A percentile compares a stretch with the other conserved stretches of the same genome.
phyloP scores from a whole-genome alignment of 257 asterid genomes.

The Plectranthus barbatus region DNA sequence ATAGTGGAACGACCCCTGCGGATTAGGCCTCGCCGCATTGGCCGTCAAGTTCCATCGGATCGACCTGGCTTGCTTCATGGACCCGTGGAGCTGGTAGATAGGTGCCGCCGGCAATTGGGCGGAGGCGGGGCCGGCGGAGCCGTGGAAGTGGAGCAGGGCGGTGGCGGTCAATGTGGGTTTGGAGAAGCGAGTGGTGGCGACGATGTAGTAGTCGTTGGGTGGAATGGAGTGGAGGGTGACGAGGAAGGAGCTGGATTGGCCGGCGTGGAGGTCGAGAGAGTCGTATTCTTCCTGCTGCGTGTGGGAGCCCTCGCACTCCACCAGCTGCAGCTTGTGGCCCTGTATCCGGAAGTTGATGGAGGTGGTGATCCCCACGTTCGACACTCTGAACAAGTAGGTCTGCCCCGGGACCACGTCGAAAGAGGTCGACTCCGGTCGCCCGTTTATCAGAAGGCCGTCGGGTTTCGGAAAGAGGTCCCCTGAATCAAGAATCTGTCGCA shows the following conservation, averaged over 20 bases:
- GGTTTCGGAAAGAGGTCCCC: conserved; percentile 49
- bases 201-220: conserved; percentile 37
- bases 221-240: conserved; percentile 24
- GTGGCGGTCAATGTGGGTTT: conserved; percentile 42
- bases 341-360: conserved; percentile 73
- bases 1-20: conserved; percentile 75
- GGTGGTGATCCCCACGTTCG: conserved; percentile 50
- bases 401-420: conserved; percentile 54
- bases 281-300: conserved; percentile 50
- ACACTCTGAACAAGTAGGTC: conserved; percentile 56
- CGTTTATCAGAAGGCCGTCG: conserved; percentile 62
- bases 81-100: conserved; percentile 44
- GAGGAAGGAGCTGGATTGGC: conserved; percentile 65
- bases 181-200: conserved; percentile 60
- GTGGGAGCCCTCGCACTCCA: conserved; percentile 84
- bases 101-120: conserved; percentile 45
- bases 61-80: conserved; percentile 80
- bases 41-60: conserved; percentile 69
- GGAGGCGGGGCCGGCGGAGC: conserved; percentile 35
- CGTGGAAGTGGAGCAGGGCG: conserved; percentile 41
- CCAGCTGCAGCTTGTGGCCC: conserved; percentile 47
- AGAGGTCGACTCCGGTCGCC: conserved; percentile 29
- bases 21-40: conserved; percentile 87
- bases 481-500: conserved; percentile 46
- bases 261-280: conserved; percentile 67